phyloP scores from a whole-genome alignment of 225 moss, liverwort and hornwort species.

The Pseudoscleropodium purum region DNA sequence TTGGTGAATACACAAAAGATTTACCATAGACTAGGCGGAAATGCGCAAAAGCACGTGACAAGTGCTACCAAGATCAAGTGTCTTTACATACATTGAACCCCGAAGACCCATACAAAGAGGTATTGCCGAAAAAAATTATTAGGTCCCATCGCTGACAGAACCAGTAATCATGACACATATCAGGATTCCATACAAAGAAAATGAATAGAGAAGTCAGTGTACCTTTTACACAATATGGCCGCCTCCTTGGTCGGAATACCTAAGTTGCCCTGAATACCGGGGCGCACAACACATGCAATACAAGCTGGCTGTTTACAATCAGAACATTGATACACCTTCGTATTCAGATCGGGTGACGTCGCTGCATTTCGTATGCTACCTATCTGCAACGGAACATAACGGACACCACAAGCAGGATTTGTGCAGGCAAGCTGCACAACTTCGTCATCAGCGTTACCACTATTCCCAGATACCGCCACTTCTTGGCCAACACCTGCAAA shows the following conservation, averaged over 20 bases:
- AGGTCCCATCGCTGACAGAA: not conserved
- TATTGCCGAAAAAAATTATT: not conserved
- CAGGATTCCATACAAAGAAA: not conserved
- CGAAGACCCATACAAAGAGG: not conserved
- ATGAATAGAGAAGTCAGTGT: not conserved
- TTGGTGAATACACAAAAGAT: not conserved
- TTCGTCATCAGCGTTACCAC: constrained; percentile 26
- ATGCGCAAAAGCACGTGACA: not conserved
- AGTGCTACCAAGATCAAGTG: not conserved
- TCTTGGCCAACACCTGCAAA: constrained; percentile 50
- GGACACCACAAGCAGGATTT: constrained; percentile 50
- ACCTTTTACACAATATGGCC: constrained; percentile 22
- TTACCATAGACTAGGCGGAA: not conserved
- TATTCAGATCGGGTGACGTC: constrained; percentile 12
- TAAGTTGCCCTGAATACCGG: not conserved
- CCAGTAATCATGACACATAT: not conserved
- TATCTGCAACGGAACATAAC: constrained; percentile 26
- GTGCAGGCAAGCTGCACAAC: constrained; percentile 53
- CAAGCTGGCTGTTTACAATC: constrained; percentile 49
- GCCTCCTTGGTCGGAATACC: constrained; percentile 11
- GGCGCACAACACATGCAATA: constrained; percentile 52
- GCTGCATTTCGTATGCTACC: constrained; percentile 33
- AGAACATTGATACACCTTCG: constrained; percentile 25
- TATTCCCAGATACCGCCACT: not conserved
- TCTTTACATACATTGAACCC: not conserved